Evolutionary conservation across 805 yeast genomes (phyloP), one percentile per base, ranked within the genome.

Genomic region (Nakazawaea siamensis): DNA sequence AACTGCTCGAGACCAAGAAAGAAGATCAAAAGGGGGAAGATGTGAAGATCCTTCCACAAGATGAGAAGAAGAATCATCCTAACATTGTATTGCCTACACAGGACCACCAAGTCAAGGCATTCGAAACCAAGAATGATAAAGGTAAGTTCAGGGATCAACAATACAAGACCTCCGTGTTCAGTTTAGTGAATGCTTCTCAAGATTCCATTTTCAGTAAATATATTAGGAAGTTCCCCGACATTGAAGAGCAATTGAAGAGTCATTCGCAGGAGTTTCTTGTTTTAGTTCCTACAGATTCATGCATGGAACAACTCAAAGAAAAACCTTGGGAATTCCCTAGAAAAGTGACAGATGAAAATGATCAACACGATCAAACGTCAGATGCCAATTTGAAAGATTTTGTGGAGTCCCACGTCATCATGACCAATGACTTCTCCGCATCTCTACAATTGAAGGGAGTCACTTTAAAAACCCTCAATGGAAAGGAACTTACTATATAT

Each of bases 281-380:
- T 5, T 68, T 85, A 48, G 84, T 94, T 3, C 95, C 95, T 6
- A 62, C 74, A 2, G 74, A 85, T 48, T 55, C 53, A 10, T 88
- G 85, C 3, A 62, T 85, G 39, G 57, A 58, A 21, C 56, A 63
- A 2, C 49, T 78, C 31, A 10, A 54, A 3, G 37, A 52, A 37
- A 85, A 84, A 52, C 95, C 95, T 15, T 86, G 94, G 95, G 79
- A 80, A 50, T 85, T 80, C 54, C 94, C 94, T 1, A 52, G 49
- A 6, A 47, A 61, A 4, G 60, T 73, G 12, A 62, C 62, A 16
- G 63, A 58, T 5, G 58, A 54, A 21, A 47, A 66, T 24, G 51
- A 54, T 31, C 61, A 76, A 4, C 51, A 58, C 12, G 24, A 21
- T 21, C 8, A 21, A 12, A 12, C 12, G 24, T 21, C 24, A 12